Evolutionary conservation across 306 rosid species (phyloP), one percentile per base, ranked within the genome.

Genomic region (Sesbania bispinosa): DNA sequence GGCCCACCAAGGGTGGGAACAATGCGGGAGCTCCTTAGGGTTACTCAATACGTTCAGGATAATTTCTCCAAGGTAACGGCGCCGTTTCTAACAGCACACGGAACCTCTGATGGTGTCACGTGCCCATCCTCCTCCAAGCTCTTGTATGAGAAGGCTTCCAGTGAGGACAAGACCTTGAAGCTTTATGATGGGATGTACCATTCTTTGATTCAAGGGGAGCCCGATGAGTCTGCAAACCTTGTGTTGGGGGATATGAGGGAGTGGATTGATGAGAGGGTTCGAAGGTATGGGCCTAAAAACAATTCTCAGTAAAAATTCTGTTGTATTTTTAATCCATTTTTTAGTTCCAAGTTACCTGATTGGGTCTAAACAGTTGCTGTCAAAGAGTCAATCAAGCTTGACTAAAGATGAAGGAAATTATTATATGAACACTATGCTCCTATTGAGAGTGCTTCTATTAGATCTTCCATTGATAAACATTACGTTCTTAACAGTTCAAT

Each of bases 1-100:
- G 97, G 98, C 2, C 81, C 83, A 4, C 98, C 98, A 0, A 69
- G 98, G 36, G 98, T 93, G n/a, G 98, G 98, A 15, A 93, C 98
- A 6, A 93, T 93, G 98, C 76, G 97, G 75, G 98, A 93, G 63
- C 64, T 93, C 1, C 81, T 92, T 1, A 86, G 98, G 79, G 90
- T 93, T 15, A 87, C 94, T 52, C 94, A 89, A 68, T 79, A 84
- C 65, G 89, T 93, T 13, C 93, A 91, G 85, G 98, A 93, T 6
- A 83, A 84, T 18, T 90, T 93, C 77, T 59, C 60, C n/a, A 69
- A 47, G 6, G 98, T 93, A 0, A 88, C 92, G 79, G 75, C 87
- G 62, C 97, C 97, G 66, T 93, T 93, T 83, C 61, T 93, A 26
- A 90, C 98, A 1, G 90, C 61, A 6, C 98, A 93, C 13, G 97